A percentile compares a stretch with the other conserved stretches of the same genome.
Evolutionary conservation across 2,329 filamentous ascomycete species (phyloP).

Genomic region (Ceratocystis smalleyi): DNA sequence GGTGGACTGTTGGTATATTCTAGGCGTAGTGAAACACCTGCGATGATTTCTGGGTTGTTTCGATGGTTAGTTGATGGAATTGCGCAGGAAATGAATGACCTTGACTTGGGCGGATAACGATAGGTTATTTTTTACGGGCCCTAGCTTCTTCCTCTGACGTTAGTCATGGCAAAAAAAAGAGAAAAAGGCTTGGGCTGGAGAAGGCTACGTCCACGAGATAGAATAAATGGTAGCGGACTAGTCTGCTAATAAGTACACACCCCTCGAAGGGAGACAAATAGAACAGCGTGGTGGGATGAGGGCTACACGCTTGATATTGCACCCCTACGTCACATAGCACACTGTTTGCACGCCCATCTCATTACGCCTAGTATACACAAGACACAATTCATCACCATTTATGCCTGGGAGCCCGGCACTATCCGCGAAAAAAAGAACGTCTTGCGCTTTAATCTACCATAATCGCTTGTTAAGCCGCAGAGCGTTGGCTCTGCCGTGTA

Average conservation of each 20-base stretch:
- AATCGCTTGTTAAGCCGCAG: neutral
- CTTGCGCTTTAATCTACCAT: neutral
- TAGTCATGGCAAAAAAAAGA: neutral
- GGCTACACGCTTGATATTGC: neutral
- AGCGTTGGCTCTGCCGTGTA: neutral
- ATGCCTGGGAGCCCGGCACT: neutral
- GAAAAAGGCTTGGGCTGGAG: neutral
- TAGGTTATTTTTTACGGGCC: slow-evolving; percentile 4
- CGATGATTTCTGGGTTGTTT: neutral
- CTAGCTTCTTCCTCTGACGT: slow-evolving; percentile 2
- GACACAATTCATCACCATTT: neutral
- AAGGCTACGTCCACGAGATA: neutral
- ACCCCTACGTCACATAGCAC: neutral
- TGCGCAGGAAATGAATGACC: neutral
- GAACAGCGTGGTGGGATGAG: neutral
- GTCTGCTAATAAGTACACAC: neutral
- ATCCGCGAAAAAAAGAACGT: neutral
- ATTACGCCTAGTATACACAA: neutral
- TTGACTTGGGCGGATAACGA: neutral
- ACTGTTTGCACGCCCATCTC: neutral
- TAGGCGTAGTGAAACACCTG: no score
- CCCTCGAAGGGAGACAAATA: neutral
- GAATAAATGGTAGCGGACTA: neutral
- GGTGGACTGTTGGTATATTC: neutral
- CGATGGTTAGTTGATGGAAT: neutral